These are phyloP conservation scores for Westerdykella sp. DNA, from an alignment of 2,329 filamentous ascomycete genomes.

Conservation along the genomic window DNA sequence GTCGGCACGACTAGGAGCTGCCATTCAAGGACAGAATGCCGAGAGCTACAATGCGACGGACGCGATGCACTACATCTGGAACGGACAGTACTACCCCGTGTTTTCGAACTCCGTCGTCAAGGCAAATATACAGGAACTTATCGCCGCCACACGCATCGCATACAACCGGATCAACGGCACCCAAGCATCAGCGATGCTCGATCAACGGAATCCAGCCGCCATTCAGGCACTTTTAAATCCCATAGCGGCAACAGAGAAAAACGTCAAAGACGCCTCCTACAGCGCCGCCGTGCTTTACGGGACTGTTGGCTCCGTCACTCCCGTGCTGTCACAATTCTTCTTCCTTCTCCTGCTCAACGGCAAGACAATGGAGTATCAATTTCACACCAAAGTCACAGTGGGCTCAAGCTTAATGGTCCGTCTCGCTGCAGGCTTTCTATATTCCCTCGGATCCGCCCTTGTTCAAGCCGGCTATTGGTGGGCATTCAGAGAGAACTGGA, in stretches of 20 bases:
- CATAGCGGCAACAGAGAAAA: conserved; percentile 30
- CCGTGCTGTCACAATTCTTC: conserved; percentile 47
- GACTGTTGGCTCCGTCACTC: conserved; percentile 41
- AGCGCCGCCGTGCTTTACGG: conserved; percentile 43
- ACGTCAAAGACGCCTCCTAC: conserved; percentile 40
- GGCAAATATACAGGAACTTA: conserved; percentile 28
- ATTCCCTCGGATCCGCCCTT: conserved; percentile 39
- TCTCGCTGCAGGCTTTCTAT: conserved; percentile 30
- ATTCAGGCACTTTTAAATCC: conserved; percentile 37
- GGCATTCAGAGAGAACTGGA: conserved; percentile 41
- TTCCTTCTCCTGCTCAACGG: conserved; percentile 44
- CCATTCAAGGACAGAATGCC: conserved; percentile 30
- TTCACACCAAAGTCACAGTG: conserved; percentile 17
- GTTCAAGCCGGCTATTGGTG: conserved; percentile 40
- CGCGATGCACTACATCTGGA: conserved; percentile 41
- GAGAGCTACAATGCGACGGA: conserved; percentile 34
- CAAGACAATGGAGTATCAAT: conserved; percentile 30
- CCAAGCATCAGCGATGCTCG: conserved; percentile 15
- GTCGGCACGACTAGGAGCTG: conserved; percentile 33
- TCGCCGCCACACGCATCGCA: conserved; percentile 27
- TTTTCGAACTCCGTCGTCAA: conserved; percentile 33
- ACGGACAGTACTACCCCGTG: conserved; percentile 41
- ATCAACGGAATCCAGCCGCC: conserved; percentile 25
- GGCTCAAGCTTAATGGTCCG: conserved; percentile 25
- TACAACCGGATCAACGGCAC: conserved; percentile 35